A percentile compares a stretch with the other conserved stretches of the same genome.
Conservation (phyloP, 2,329 filamentous ascomycete species). For the Aaosphaeria arxii region DNA sequence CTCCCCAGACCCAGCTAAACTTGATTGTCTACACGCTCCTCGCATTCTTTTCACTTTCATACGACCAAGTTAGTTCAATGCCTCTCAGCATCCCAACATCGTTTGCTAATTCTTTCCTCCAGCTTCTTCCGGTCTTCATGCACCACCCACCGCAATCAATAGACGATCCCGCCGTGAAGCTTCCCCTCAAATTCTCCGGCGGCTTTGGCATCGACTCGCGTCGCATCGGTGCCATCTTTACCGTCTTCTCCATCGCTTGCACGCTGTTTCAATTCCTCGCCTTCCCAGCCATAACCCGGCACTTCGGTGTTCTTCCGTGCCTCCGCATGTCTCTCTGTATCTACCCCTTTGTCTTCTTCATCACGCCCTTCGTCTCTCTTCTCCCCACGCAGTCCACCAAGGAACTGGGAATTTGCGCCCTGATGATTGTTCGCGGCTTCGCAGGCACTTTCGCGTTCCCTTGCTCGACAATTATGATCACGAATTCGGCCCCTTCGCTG, state of each 20-base stretch:
- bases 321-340: constrained; percentile 64
- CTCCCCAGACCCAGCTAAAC: constrained; percentile 70
- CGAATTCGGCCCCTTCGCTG: constrained; percentile 76
- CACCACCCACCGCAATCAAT: constrained; percentile 63
- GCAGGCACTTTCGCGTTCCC: constrained; percentile 84
- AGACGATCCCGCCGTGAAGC: constrained; percentile 54
- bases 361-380: constrained; percentile 79
- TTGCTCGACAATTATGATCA: constrained; percentile 83
- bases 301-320: constrained; percentile 71
- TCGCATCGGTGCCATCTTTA: constrained; percentile 82
- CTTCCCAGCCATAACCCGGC: constrained; percentile 72
- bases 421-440: constrained; percentile 73
- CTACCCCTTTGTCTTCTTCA: constrained; percentile 73
- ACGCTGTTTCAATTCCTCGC: constrained; percentile 82
- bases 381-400: constrained; percentile 51
- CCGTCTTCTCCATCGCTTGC: constrained; percentile 73
- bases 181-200: constrained; percentile 79
- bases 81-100: neutral
- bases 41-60: constrained; percentile 78
- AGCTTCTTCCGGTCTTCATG: constrained; percentile 79
- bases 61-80: constrained; percentile 61
- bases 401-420: constrained; percentile 57
- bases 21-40: constrained; percentile 76
- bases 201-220: constrained; percentile 74
- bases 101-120: neutral